phyloP scores from a whole-genome alignment of 2,329 filamentous ascomycete species.

The Diaporthe amygdali region DNA sequence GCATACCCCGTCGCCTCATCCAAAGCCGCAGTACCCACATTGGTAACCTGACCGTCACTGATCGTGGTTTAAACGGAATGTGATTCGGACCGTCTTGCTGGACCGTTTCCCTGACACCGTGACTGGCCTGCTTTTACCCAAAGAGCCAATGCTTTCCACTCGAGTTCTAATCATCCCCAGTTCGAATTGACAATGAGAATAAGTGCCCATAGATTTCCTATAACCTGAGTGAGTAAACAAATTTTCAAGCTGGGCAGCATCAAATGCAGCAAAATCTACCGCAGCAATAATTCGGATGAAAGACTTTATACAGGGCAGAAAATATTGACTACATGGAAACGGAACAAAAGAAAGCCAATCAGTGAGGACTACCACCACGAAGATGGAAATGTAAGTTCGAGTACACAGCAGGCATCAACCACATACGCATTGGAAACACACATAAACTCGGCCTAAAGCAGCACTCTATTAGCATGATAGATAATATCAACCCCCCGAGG shows the following conservation, averaged over 20 bases:
- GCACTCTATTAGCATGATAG: neutral
- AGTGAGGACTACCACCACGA: neutral
- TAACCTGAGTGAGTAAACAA: neutral
- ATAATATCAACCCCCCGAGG: slow-evolving; percentile 43
- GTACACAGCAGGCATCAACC: neutral
- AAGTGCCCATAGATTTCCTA: neutral
- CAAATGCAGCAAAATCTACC: neutral
- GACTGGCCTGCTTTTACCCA: too few relatives aligned
- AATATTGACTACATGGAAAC: neutral
- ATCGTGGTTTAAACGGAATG: neutral
- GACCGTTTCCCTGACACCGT: neutral
- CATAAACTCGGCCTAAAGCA: neutral
- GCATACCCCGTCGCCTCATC: neutral
- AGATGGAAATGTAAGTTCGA: neutral
- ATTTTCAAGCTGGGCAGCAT: too few relatives aligned
- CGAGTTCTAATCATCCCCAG: neutral
- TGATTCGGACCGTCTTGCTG: too few relatives aligned
- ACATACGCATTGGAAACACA: neutral
- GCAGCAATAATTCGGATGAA: neutral
- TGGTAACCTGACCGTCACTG: neutral
- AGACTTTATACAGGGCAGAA: neutral
- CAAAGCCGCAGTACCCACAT: neutral
- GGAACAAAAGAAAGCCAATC: neutral
- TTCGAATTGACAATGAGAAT: neutral
- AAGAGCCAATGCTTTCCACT: neutral